Evolutionary conservation across 1,284 basidiomycete genomes (phyloP).

Genomic region (Boletus holoroseus): DNA sequence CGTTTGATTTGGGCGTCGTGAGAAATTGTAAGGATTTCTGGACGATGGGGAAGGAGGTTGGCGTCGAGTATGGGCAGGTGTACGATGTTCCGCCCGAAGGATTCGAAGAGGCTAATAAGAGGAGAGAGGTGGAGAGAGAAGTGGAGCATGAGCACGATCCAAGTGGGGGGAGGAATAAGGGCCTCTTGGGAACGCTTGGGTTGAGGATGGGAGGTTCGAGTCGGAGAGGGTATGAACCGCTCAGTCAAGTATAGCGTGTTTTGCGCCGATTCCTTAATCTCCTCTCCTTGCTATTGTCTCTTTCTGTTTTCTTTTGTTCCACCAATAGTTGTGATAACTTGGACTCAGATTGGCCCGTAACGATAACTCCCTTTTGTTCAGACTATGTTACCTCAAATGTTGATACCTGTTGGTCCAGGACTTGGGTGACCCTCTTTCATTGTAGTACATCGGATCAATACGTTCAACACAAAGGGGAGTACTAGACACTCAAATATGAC

Average conservation of each 20-base stretch:
- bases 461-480: not conserved
- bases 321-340: not conserved
- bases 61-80: slow-evolving; percentile 83
- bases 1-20: slow-evolving; percentile 83
- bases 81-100: slow-evolving; percentile 88
- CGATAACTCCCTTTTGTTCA: not conserved
- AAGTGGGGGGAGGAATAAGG: slow-evolving; percentile 38
- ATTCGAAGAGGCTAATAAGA: slow-evolving; percentile 63
- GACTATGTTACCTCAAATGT: too few species aligned
- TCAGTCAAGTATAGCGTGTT: slow-evolving; percentile 28
- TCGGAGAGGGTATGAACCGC: slow-evolving; percentile 36
- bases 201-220: slow-evolving; percentile 39
- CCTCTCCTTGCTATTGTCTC: not conserved
- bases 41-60: slow-evolving; percentile 78
- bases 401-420: too few species aligned
- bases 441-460: too few species aligned
- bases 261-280: not conserved
- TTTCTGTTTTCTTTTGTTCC: not conserved
- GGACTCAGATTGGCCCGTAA: not conserved
- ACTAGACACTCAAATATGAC: not conserved
- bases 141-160: slow-evolving; percentile 42
- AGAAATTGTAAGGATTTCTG: slow-evolving; percentile 96
- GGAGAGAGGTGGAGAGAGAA: slow-evolving; percentile 45
- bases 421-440: too few species aligned
- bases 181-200: slow-evolving; percentile 36